Percentiles rank a stretch among this genome's conserved stretches.
Evolutionary conservation across 2,329 filamentous ascomycete genomes (phyloP).

Genomic region (Colletotrichum liriopes): DNA sequence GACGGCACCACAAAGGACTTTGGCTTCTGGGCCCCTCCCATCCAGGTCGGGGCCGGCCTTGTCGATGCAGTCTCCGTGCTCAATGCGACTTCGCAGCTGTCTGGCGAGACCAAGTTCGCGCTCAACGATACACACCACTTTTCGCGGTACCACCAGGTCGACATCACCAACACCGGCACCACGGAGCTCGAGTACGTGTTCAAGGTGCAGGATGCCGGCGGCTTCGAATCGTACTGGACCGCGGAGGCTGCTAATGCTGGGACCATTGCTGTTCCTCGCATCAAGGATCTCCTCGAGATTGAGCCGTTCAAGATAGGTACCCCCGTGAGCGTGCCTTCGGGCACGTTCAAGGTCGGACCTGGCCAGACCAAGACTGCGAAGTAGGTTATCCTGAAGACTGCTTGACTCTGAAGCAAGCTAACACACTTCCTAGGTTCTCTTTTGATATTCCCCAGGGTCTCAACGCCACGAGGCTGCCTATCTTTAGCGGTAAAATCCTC

Average conservation of each 20-base stretch:
- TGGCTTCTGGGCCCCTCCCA: constrained; percentile 51
- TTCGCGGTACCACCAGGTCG: constrained; percentile 44
- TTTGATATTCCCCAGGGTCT: constrained; percentile 54
- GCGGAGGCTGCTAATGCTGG: constrained; percentile 23
- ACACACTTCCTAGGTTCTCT: constrained; percentile 43
- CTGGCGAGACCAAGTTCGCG: constrained; percentile 55
- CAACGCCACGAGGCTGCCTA: constrained; percentile 49
- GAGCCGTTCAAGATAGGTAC: constrained; percentile 32
- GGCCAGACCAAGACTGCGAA: constrained; percentile 42
- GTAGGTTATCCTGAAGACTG: not conserved
- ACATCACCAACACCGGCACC: constrained; percentile 56
- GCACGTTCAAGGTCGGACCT: constrained; percentile 37
- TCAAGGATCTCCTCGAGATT: constrained; percentile 36
- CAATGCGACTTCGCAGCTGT: constrained; percentile 47
- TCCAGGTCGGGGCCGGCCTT: constrained; percentile 58
- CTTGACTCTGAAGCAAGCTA: not conserved
- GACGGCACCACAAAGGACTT: constrained; percentile 40
- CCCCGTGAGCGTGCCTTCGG: constrained; percentile 30
- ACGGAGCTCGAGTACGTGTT: constrained; percentile 53
- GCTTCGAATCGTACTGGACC: constrained; percentile 50
- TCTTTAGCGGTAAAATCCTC: constrained; percentile 54
- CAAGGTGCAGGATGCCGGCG: constrained; percentile 51
- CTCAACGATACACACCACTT: constrained; percentile 61
- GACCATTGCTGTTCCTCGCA: constrained; percentile 9
- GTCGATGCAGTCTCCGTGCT: constrained; percentile 51